These are phyloP conservation scores for Wolfiporia cocos DNA, from an alignment of 1,284 basidiomycete species.

Conservation along the genomic window DNA sequence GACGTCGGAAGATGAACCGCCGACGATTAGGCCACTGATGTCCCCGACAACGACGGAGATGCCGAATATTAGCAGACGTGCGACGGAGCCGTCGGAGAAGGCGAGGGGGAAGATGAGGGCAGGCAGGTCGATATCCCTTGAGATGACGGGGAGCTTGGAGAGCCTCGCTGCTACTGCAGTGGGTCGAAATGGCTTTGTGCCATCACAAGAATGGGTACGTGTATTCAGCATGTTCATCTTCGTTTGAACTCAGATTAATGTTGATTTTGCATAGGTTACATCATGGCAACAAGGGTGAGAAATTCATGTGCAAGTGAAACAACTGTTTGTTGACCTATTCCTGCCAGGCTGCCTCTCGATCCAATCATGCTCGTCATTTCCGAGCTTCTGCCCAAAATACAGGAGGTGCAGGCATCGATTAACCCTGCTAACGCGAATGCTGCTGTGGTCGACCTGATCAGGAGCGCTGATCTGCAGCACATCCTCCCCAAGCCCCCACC, in stretches of 20 bases:
- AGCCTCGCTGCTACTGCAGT: conserved; percentile 59
- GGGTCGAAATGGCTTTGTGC: conserved; percentile 85
- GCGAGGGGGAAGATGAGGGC: conserved; percentile 84
- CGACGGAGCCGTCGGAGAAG: conserved; percentile 66
- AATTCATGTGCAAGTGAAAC: conserved; percentile 5
- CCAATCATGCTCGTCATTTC: conserved; percentile 79
- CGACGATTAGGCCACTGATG: conserved; percentile 24
- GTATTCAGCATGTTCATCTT: conserved; percentile 3
- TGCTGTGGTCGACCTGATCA: conserved; percentile 65
- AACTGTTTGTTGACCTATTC: conserved; percentile 6
- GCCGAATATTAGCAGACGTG: conserved; percentile 16
- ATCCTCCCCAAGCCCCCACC: conserved; percentile 69
- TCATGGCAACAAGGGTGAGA: conserved; percentile 84
- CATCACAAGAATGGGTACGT: conserved; percentile 91
- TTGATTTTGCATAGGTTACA: conserved; percentile 44
- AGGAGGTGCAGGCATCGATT: conserved; percentile 65
- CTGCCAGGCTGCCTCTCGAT: conserved; percentile 73
- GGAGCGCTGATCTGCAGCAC: conserved; percentile 54
- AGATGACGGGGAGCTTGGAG: conserved; percentile 54
- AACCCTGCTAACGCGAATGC: conserved; percentile 59
- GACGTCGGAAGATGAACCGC: conserved; percentile 19
- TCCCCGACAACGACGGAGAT: conserved; percentile 37
- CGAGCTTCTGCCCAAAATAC: conserved; percentile 83
- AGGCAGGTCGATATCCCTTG: conserved; percentile 54
- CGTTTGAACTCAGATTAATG: neutral